Evolutionary conservation across 345 rosid species (phyloP), one percentile per base, ranked within the genome.

Genomic region (Punica granatum): DNA sequence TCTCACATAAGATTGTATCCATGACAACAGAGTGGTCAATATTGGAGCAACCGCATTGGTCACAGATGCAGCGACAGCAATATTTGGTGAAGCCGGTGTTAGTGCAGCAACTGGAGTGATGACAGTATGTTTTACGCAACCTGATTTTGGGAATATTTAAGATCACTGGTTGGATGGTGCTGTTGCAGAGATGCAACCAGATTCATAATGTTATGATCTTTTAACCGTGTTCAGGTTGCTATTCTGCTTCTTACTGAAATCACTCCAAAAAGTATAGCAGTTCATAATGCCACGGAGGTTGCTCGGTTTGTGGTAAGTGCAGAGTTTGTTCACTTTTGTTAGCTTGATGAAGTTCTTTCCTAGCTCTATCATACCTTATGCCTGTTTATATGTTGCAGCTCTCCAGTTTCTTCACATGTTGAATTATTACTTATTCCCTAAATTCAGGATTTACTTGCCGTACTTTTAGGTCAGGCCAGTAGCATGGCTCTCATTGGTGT

Each of bases 21-120:
- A 64, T 72, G 72, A 68, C 31, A 68, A 67, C 67, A 91, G 99
- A 70, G 98, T 94, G 76, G 98, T 85, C 48, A 94, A 94, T 77
- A 94, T 94, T 78, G 99, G 93, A 81, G 98, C 99, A 71, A 94
- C 99, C 77, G 99, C 98, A 69, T 79, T 94, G 67, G 99, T 92
- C 75, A 94, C 99, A 7, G 97, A 94, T 46, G 98, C 99, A 51
- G 99, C 99, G 70, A 94, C 99, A 41, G 84, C 98, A 67, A 84
- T 94, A 73, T 94, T 91, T 86, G 99, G 99, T 69, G 99, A 91
- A 85, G 99, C 99, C 74, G 99, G 99, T 78, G 92, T 94, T 79
- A 92, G 84, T 81, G 99, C 98, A 25, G 99, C 99, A 73, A 94
- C 99, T 71, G 98, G 98, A 78, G 82, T 94, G 69, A 94, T 94